Evolutionary conservation across 192 early-diverging fungal species (phyloP).

Genomic region (Funneliformis mosseae): DNA sequence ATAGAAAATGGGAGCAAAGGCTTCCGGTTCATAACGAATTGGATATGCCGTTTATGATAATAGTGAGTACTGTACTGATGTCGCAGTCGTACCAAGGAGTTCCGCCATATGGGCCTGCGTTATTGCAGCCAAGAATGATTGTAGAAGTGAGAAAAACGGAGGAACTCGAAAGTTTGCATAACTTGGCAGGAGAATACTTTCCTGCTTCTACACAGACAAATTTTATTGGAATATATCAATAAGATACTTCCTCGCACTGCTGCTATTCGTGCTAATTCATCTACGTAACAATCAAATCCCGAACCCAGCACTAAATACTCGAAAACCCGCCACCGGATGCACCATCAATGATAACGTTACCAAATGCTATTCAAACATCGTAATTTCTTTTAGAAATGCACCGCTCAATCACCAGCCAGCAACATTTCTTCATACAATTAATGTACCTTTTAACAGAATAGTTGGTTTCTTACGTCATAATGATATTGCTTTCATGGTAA

Average conservation of each 20-base stretch:
- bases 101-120: background rate
- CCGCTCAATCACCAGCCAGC: background rate
- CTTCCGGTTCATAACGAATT: no score
- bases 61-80: background rate
- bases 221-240: constrained; percentile 6
- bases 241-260: no score
- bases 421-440: background rate
- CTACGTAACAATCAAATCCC: no score
- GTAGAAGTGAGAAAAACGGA: constrained; percentile 10
- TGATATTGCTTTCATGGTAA: background rate
- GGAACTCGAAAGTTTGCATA: background rate
- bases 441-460: background rate
- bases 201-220: background rate
- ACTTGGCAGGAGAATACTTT: constrained; percentile 11
- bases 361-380: background rate
- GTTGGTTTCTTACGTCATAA: background rate
- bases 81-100: background rate
- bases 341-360: background rate
- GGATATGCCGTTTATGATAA: background rate
- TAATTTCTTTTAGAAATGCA: constrained; percentile 24
- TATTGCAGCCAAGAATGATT: constrained; percentile 17
- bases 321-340: no score
- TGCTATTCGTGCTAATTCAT: no score
- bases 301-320: background rate
- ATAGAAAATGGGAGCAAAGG: background rate